A percentile compares a stretch with the other conserved stretches of the same genome.
Conservation (phyloP, 1,139 yeast species). For the Eremothecium coryli region DNA sequence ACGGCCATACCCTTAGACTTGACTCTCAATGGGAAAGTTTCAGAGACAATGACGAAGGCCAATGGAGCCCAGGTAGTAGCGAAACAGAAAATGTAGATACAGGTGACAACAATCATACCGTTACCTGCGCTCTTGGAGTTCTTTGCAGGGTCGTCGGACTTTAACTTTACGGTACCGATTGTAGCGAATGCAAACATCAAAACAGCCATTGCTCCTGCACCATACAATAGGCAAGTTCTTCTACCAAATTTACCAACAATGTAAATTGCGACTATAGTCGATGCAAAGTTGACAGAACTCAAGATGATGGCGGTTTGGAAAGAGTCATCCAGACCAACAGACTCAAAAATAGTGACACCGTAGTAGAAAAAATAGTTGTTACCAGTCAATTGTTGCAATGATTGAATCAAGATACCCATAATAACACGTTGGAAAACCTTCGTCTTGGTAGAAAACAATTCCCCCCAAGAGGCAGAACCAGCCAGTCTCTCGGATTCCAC, state of each 20-base stretch:
- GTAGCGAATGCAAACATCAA: conserved; percentile 53
- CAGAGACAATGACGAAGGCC: conserved; percentile 63
- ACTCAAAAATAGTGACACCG: conserved; percentile 59
- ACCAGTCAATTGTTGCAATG: conserved; percentile 68
- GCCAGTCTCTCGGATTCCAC: conserved; percentile 53
- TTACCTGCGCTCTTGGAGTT: conserved; percentile 48
- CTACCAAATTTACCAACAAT: conserved; percentile 58
- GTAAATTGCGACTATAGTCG: conserved; percentile 56
- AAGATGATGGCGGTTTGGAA: conserved; percentile 61
- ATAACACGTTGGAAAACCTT: conserved; percentile 53
- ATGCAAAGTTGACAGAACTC: conserved; percentile 62
- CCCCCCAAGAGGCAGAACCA: conserved; percentile 55
- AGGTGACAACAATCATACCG: conserved; percentile 70
- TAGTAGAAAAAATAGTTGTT: conserved; percentile 67
- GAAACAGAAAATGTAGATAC: conserved; percentile 69
- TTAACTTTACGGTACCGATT: conserved; percentile 51
- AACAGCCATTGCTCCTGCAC: conserved; percentile 49
- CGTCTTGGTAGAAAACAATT: conserved; percentile 55
- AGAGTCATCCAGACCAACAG: conserved; percentile 59
- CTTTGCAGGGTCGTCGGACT: conserved; percentile 37
- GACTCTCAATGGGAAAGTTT: conserved; percentile 69
- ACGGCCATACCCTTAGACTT: conserved; percentile 72
- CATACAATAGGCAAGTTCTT: conserved; percentile 48
- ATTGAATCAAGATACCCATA: conserved; percentile 55
- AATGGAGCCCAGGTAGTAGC: conserved; percentile 83